Evolutionary conservation across 306 rosid genomes (phyloP).

Genomic region (Ammopiptanthus mongolicus): DNA sequence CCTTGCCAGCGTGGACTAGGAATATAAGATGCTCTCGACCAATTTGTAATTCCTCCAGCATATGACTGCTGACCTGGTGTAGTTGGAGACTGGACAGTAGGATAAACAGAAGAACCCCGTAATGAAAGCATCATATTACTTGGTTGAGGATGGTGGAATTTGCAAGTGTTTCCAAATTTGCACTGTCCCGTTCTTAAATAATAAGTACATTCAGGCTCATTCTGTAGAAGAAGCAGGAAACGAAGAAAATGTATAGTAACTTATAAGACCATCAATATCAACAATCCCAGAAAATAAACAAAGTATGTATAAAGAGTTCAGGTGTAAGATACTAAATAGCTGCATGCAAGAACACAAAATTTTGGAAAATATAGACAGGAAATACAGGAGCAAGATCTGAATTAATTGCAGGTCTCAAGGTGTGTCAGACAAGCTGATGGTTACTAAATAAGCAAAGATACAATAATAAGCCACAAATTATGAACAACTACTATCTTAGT

Average conservation of each 20-base stretch:
- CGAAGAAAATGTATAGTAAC: neutral
- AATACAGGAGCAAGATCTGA: neutral
- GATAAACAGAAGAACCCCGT: constrained; percentile 73
- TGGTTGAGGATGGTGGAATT: constrained; percentile 93
- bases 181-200: constrained; percentile 92
- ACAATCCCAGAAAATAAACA: neutral
- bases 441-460: constrained; percentile 3
- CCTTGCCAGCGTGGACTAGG: constrained; percentile 94
- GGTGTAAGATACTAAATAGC: neutral
- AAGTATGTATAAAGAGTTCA: neutral
- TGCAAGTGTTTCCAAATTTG: constrained; percentile 85
- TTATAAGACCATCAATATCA: constrained; percentile 11
- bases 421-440: neutral
- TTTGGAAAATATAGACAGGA: neutral
- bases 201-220: constrained; percentile 76
- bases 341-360: constrained; percentile 9
- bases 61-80: constrained; percentile 78
- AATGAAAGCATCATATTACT: constrained; percentile 84
- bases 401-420: neutral
- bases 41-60: constrained; percentile 70
- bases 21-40: constrained; percentile 83
- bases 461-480: constrained; percentile 18
- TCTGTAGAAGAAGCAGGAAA: constrained; percentile 46
- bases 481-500: neutral
- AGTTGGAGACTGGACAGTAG: constrained; percentile 75